Conservation (phyloP, 2,329 filamentous ascomycete species). For the Mycosphaerella sp. region DNA sequence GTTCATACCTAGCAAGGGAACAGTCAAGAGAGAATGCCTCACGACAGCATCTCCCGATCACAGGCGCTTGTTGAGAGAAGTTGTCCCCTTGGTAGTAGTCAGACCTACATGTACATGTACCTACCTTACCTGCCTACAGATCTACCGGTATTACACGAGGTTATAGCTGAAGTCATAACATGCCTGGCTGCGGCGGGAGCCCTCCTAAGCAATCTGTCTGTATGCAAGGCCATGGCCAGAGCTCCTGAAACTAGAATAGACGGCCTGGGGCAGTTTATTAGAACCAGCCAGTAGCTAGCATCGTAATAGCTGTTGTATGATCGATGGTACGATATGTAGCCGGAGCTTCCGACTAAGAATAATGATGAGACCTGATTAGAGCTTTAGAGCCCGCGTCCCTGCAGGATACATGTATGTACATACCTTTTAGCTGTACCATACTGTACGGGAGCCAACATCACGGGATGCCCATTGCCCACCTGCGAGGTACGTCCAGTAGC, state of each 20-base stretch:
- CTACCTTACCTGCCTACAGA: too few relatives aligned
- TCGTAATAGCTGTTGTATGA: slow-evolving; percentile 5
- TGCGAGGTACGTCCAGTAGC: slow-evolving; percentile 2
- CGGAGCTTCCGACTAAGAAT: not conserved
- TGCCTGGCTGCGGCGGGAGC: not conserved
- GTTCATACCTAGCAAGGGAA: too few relatives aligned
- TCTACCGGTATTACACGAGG: too few relatives aligned
- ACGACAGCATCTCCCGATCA: not conserved
- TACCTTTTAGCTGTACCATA: too few relatives aligned
- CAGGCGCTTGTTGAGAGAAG: not conserved
- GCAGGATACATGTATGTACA: slow-evolving; percentile 2
- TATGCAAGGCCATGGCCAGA: too few relatives aligned
- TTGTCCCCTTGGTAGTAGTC: not conserved
- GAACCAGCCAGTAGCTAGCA: not conserved
- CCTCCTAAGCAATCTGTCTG: not conserved
- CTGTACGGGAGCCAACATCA: too few relatives aligned
- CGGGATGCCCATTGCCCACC: not conserved
- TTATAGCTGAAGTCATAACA: not conserved
- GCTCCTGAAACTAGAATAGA: too few relatives aligned
- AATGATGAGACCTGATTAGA: not conserved
- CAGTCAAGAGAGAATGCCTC: too few relatives aligned
- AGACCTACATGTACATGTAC: too few relatives aligned
- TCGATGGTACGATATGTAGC: slow-evolving; percentile 3
- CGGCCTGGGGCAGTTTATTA: not conserved
- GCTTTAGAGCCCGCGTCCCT: slow-evolving; percentile 4